These are phyloP conservation scores for Pseudogymnoascus sp. DNA, from an alignment of 2,329 filamentous ascomycete genomes.

Conservation along the genomic window DNA sequence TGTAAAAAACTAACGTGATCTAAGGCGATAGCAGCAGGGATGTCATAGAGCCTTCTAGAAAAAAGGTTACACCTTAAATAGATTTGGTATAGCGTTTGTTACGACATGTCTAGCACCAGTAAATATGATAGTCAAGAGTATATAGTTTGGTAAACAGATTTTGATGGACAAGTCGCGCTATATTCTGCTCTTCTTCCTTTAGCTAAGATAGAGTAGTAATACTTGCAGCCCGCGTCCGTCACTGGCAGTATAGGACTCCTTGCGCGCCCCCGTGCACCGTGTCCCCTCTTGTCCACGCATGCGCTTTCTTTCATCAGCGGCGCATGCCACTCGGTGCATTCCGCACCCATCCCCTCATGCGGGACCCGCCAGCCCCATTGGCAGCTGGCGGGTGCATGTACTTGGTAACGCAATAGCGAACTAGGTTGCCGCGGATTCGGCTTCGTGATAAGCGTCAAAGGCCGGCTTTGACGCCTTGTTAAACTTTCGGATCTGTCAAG, in stretches of 20 bases:
- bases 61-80: too few relatives aligned
- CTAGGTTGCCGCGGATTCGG: slow-evolving; percentile 24
- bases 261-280: slow-evolving; percentile 5
- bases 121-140: not conserved
- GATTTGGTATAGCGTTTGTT: too few relatives aligned
- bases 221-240: slow-evolving; percentile 5
- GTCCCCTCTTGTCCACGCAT: not conserved
- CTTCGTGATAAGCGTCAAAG: slow-evolving; percentile 20
- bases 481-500: slow-evolving; percentile 18
- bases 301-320: not conserved
- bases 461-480: slow-evolving; percentile 20
- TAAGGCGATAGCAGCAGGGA: too few relatives aligned
- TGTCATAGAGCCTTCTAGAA: too few relatives aligned
- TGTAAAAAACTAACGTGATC: not conserved
- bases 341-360: not conserved
- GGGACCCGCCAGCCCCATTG: not conserved
- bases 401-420: slow-evolving; percentile 1
- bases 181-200: slow-evolving; percentile 6
- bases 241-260: not conserved
- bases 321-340: slow-evolving; percentile 4
- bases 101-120: too few relatives aligned
- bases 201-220: slow-evolving; percentile 3
- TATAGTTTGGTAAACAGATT: not conserved
- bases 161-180: slow-evolving; percentile 6
- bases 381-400: not conserved